phyloP scores from a whole-genome alignment of 116 monocot genomes.

The Zostera marina region DNA sequence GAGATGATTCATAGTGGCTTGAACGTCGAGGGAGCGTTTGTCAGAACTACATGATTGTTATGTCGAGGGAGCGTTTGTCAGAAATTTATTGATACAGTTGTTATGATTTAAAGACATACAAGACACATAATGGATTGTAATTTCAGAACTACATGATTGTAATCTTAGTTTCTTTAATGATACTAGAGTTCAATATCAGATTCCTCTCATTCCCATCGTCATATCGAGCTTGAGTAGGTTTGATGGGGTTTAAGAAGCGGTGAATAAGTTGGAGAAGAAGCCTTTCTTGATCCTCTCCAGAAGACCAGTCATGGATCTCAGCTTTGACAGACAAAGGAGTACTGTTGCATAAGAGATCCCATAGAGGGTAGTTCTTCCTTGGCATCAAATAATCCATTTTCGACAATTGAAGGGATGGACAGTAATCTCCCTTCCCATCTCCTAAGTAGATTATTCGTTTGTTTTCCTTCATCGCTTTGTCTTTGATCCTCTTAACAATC shows the following conservation, averaged over 20 bases:
- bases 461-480: background rate
- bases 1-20: no score
- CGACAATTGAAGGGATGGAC: constrained; percentile 25
- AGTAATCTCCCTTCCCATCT: constrained; percentile 69
- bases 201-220: no score
- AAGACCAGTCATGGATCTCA: constrained; percentile 21
- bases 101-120: no score
- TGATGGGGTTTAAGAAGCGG: background rate
- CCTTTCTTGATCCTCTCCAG: constrained; percentile 15
- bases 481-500: constrained; percentile 8
- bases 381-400: constrained; percentile 42
- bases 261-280: constrained; percentile 8
- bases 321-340: constrained; percentile 11
- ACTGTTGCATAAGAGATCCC: constrained; percentile 12
- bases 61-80: no score
- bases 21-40: no score
- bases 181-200: no score
- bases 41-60: no score
- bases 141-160: no score
- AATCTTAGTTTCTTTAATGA: no score
- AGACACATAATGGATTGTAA: no score
- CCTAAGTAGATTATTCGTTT: constrained; percentile 46
- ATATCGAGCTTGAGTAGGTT: no score
- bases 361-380: constrained; percentile 37
- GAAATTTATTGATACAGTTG: no score